Evolutionary conservation across 2,329 filamentous ascomycete genomes (phyloP), one percentile per base, ranked within the genome.

Genomic region (Xylariales sp.): DNA sequence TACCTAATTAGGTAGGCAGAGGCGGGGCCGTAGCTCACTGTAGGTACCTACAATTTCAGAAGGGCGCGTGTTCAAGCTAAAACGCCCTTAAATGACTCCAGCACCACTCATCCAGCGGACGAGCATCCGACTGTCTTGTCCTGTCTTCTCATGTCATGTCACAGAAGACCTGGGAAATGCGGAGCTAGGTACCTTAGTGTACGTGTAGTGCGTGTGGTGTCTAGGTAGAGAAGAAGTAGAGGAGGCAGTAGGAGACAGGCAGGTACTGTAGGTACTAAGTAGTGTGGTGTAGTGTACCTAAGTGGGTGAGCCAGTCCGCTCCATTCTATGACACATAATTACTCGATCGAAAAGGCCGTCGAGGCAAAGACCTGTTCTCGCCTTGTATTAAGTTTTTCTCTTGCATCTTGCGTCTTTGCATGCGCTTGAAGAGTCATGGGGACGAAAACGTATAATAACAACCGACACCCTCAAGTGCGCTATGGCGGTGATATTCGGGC

Each of bases 321-420:
- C 55, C 43, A 73, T 72, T 72, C 68, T 68, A 78, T 78, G 76
- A 78, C 77, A 78, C 77, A 79, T 79, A 78, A 78, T 78, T 79
- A 78, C 76, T 73, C 75, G 73, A 79, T 78, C 69, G 69, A 77
- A 78, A 77, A 67, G n/a, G 64, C 62, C 23, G 36, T 39, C 32
- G 36, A 45, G 39, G 56, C 52, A 43, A 64, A 48, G 32, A 46
- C 46, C 16, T 60, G 49, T 52, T 46, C 30, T 50, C 61, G 55
- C 48, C 60, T 34, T 62, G 57, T 23, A 56, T 52, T 67, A 64
- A 59, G 53, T 64, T 63, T 66, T 66, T 60, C 52, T 34, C 34
- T 50, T 59, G 56, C 41, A 16, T 41, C 32, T 50, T 59, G 56
- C 41, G 18, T 41, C 32, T 56, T 36, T 7, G 23, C 48, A 59